These are phyloP conservation scores for Leccinum cinnamomeum DNA, from an alignment of 1,284 basidiomycete genomes.

Conservation along the genomic window DNA sequence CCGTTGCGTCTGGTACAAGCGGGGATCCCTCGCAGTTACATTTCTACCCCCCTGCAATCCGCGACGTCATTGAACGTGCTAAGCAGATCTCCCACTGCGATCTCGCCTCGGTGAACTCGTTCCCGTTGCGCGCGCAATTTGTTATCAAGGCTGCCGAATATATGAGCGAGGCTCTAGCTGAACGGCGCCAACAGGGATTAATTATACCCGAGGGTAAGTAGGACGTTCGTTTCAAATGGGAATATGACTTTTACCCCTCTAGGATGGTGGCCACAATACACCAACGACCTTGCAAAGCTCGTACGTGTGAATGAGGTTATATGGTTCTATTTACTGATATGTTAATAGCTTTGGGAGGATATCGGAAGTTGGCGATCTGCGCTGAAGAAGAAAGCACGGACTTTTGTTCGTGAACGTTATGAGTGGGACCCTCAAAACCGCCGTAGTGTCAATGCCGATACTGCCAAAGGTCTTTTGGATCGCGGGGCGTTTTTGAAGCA, in stretches of 20 bases:
- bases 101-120: not conserved
- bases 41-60: not conserved
- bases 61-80: not conserved
- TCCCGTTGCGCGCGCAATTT: not conserved
- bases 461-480: not conserved
- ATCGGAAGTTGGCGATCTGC: not conserved
- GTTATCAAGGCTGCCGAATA: not conserved
- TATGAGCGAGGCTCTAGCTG: not conserved
- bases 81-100: not conserved
- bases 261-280: not conserved
- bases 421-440: not conserved
- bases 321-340: not conserved
- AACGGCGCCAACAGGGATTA: not conserved
- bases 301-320: not conserved
- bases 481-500: not conserved
- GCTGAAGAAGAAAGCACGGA: not conserved
- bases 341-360: not conserved
- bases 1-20: not conserved
- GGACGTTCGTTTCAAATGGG: not conserved
- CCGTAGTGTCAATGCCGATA: not conserved
- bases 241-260: not conserved
- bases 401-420: not conserved
- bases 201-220: not conserved
- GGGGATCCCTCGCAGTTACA: not conserved
- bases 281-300: not conserved